phyloP scores from a whole-genome alignment of 768 basidiomycete species.

The Punctularia strigosozonata region DNA sequence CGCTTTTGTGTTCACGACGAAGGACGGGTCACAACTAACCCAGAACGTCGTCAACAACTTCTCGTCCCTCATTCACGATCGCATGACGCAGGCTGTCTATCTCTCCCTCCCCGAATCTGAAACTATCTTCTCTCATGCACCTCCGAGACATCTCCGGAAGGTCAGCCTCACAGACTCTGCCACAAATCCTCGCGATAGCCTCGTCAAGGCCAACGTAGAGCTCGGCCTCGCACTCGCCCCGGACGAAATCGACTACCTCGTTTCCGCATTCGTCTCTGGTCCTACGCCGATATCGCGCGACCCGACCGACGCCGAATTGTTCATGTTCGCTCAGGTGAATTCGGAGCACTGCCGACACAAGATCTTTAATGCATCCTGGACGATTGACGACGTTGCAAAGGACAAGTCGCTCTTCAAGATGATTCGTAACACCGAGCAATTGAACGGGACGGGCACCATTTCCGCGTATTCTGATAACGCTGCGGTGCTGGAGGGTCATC shows the following conservation, averaged over 20 bases:
- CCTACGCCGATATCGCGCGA: conserved; percentile 56
- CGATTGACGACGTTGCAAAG: conserved; percentile 56
- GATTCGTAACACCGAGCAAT: conserved; percentile 90
- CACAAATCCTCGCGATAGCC: conserved; percentile 42
- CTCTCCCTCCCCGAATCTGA: conserved; percentile 45
- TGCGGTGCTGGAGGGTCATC: conserved; percentile 77
- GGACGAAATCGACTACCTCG: conserved; percentile 88
- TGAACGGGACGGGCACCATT: conserved; percentile 67
- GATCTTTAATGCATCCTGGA: conserved; percentile 98
- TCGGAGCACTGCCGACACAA: conserved; percentile 99
- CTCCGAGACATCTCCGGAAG: conserved; percentile 56
- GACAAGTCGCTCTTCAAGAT: conserved; percentile 84
- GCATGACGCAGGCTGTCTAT: conserved; percentile 87
- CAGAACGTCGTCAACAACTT: conserved; percentile 39
- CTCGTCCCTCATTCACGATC: conserved; percentile 74
- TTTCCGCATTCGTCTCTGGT: conserved; percentile 78
- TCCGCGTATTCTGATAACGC: conserved; percentile 98
- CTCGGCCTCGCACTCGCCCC: conserved; percentile 84
- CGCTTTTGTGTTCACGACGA: conserved; percentile 49
- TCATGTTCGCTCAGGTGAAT: conserved; percentile 99
- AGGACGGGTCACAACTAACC: conserved; percentile 27
- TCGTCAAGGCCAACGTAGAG: conserved; percentile 66
- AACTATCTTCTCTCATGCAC: conserved; percentile 45
- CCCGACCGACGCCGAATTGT: conserved; percentile 94
- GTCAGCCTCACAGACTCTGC: conserved; percentile 44